A percentile compares a stretch with the other conserved stretches of the same genome.
Evolutionary conservation across 2,329 filamentous ascomycete genomes (phyloP).

Genomic region (Trichoderma breve): DNA sequence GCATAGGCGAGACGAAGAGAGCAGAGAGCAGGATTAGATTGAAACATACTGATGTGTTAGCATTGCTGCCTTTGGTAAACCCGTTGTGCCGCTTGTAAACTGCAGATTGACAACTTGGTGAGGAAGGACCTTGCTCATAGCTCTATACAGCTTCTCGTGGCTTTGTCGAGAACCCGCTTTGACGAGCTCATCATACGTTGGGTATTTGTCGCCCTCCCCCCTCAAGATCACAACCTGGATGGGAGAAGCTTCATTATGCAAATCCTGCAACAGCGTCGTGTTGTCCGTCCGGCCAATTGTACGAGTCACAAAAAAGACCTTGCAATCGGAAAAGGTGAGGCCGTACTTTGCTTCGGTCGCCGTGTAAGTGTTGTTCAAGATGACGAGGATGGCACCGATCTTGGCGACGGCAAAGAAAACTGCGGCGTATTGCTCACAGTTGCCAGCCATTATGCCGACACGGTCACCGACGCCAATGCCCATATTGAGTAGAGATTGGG

Average conservation of each 20-base stretch:
- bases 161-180: slow-evolving; percentile 48
- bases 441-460: slow-evolving; percentile 72
- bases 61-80: slow-evolving; percentile 71
- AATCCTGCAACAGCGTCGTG: slow-evolving; percentile 52
- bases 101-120: slow-evolving; percentile 72
- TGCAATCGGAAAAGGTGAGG: slow-evolving; percentile 68
- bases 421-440: slow-evolving; percentile 78
- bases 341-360: slow-evolving; percentile 69
- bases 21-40: no score
- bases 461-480: slow-evolving; percentile 68
- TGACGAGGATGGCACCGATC: slow-evolving; percentile 68
- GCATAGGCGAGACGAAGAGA: background rate
- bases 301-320: slow-evolving; percentile 69
- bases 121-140: slow-evolving; percentile 56
- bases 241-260: slow-evolving; percentile 45
- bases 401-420: slow-evolving; percentile 71
- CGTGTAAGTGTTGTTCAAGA: slow-evolving; percentile 81
- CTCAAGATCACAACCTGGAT: slow-evolving; percentile 61
- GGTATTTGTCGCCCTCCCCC: slow-evolving; percentile 52
- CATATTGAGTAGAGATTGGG: slow-evolving; percentile 64
- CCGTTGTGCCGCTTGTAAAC: slow-evolving; percentile 74
- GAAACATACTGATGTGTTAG: slow-evolving; percentile 62
- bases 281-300: slow-evolving; percentile 67
- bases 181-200: slow-evolving; percentile 60
- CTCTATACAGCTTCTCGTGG: slow-evolving; percentile 49